Evolutionary conservation across 2,329 filamentous ascomycete genomes (phyloP), one percentile per base, ranked within the genome.

Genomic region (Fusarium albidum): DNA sequence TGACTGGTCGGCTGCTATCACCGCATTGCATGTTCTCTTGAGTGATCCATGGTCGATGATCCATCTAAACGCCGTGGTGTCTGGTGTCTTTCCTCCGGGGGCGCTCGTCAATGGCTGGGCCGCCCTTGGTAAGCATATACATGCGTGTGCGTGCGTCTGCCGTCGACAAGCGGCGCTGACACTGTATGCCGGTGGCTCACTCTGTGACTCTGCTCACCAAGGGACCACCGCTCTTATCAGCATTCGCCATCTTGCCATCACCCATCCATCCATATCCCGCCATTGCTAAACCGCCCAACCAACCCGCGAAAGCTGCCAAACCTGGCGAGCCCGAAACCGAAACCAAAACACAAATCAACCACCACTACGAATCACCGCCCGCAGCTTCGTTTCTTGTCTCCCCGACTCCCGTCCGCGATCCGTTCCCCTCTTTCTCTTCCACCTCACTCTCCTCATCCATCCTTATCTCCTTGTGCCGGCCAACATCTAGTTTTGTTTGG

Each of bases 1-100:
- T 50, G 52, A 54, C 57, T 62, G 50, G 53, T 53, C 45, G 49
- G 59, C 43, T 53, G 63, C 63, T 59, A 66, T 66, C 55, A 61
- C 55, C 45, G 42, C 55, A 47, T 59, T 64, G 49, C 50, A 60
- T 60, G 51, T 45, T 54, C 45, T 43, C 49, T 63, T 46, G 21
- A 56, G 18, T 33, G 51, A 60, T 61, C 39, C 43, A 49, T 44
- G 35, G 35, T 32, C 41, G 34, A 37, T 34, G 40, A 54, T 52
- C 50, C 57, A 55, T 59, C 51, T 42, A 48, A 52, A 55, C 42
- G 34, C 52, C 46, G 45, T 34, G 50, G 25, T 42, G 28, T 49
- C 25, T 44, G 27, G 32, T 50, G 47, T 26, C 26, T 28, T 44
- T 50, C 28, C 40, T 47, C 34, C 15, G 31, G 26, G 26, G 44